These are phyloP conservation scores for Asterophora parasitica DNA, from an alignment of 768 basidiomycete species.

Conservation along the genomic window DNA sequence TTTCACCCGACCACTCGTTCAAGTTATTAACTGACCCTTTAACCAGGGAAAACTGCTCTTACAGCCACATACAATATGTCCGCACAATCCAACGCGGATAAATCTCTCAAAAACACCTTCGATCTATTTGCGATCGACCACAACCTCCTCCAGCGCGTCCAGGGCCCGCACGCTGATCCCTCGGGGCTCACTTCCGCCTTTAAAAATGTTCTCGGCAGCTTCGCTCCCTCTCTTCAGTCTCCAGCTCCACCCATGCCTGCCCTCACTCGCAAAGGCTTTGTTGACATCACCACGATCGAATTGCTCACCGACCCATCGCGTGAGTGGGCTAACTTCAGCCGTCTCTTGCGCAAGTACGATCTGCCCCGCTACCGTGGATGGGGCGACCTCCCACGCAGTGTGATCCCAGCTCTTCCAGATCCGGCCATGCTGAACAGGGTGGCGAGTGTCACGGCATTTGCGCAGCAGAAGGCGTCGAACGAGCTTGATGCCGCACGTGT, in stretches of 20 bases:
- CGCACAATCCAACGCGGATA: slow-evolving; percentile 9
- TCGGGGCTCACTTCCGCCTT: slow-evolving; percentile 3
- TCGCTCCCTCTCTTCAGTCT: not conserved
- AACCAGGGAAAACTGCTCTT: slow-evolving; percentile 10
- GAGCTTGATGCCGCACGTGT: slow-evolving; percentile 2
- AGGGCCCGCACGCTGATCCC: slow-evolving; percentile 7
- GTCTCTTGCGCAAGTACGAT: slow-evolving; percentile 10
- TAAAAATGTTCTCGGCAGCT: not conserved
- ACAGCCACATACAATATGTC: slow-evolving; percentile 4
- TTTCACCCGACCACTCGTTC: not conserved
- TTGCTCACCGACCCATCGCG: slow-evolving; percentile 8
- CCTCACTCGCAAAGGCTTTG: slow-evolving; percentile 14
- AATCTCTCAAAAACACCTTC: slow-evolving; percentile 9
- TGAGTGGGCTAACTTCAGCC: slow-evolving; percentile 7
- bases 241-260: slow-evolving; percentile 11
- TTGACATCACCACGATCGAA: slow-evolving; percentile 9
- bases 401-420: slow-evolving; percentile 6
- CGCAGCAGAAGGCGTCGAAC: slow-evolving; percentile 6
- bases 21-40: not conserved
- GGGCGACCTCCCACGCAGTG: slow-evolving; percentile 11
- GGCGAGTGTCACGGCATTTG: slow-evolving; percentile 2
- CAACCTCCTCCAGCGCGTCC: slow-evolving; percentile 11
- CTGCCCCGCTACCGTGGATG: slow-evolving; percentile 10
- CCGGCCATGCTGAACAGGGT: slow-evolving; percentile 10
- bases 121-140: slow-evolving; percentile 14